A percentile compares a stretch with the other conserved stretches of the same genome.
Evolutionary conservation across 192 early-diverging fungal genomes (phyloP).

Genomic region (Umbelopsis sp.): DNA sequence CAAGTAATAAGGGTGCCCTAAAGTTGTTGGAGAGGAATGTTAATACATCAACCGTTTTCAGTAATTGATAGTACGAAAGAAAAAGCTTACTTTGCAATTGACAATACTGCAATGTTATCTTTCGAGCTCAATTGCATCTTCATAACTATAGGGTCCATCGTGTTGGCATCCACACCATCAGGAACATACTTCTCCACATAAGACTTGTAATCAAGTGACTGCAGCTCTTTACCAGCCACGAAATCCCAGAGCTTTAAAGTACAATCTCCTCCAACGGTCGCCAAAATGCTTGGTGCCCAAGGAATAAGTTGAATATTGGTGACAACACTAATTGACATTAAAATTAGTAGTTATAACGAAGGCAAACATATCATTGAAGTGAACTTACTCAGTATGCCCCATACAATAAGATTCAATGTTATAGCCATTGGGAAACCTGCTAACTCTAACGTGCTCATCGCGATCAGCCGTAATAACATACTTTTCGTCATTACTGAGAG

Average conservation of each 20-base stretch:
- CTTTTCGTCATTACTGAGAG: slow-evolving; percentile 61
- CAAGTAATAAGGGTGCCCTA: slow-evolving; percentile 21
- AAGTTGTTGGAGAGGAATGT: not conserved
- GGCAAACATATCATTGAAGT: not conserved
- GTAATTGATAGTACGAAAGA: not conserved
- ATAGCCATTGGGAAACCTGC: slow-evolving; percentile 84
- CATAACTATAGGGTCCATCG: slow-evolving; percentile 27
- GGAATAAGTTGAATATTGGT: slow-evolving; percentile 64
- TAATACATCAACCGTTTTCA: not conserved
- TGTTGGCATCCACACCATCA: slow-evolving; percentile 25
- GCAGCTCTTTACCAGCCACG: slow-evolving; percentile 60
- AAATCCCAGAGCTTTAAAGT: slow-evolving; percentile 79
- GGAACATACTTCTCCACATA: slow-evolving; percentile 23
- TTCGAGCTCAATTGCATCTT: slow-evolving; percentile 9
- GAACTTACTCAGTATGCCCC: slow-evolving; percentile 82
- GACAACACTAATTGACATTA: slow-evolving; percentile 59
- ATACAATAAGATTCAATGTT: slow-evolving; percentile 89
- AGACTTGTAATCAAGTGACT: slow-evolving; percentile 62
- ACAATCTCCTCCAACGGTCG: slow-evolving; percentile 88
- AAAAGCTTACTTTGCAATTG: slow-evolving; percentile 32
- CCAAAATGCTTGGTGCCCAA: slow-evolving; percentile 55
- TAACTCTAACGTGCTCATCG: slow-evolving; percentile 98
- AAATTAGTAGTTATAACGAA: not conserved
- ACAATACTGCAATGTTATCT: slow-evolving; percentile 13
- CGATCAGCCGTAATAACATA: slow-evolving; percentile 91